These are phyloP conservation scores for Gentiana straminea DNA, from an alignment of 257 asterid genomes.

Conservation along the genomic window DNA sequence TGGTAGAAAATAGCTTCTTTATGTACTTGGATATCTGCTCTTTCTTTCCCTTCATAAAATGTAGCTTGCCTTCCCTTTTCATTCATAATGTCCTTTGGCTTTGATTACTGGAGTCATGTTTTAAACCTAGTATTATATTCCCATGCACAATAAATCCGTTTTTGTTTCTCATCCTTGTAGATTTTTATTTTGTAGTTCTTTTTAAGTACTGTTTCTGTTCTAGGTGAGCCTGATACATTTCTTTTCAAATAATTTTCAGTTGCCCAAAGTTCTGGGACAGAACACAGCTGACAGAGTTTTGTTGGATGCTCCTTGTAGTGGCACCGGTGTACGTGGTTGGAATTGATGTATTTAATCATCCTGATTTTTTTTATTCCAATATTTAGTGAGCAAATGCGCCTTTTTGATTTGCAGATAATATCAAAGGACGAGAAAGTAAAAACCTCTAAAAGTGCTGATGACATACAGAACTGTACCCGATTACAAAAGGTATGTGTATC, in stretches of 20 bases:
- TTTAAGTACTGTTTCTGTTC: neutral
- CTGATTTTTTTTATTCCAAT: neutral
- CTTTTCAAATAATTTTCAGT: slow-evolving; percentile 29
- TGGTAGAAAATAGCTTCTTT: no score
- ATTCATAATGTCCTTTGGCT: no score
- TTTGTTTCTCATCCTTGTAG: neutral
- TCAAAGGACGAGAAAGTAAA: slow-evolving; percentile 91
- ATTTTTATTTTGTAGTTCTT: neutral
- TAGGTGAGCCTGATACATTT: neutral
- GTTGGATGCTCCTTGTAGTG: slow-evolving; percentile 99
- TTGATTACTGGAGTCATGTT: no score
- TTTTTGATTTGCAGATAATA: slow-evolving; percentile 52
- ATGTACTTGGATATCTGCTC: no score
- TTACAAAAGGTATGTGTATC: slow-evolving; percentile 63
- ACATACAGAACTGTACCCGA: slow-evolving; percentile 64
- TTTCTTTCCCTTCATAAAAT: no score
- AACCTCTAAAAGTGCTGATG: slow-evolving; percentile 71
- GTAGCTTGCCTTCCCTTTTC: no score
- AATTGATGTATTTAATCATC: slow-evolving; percentile 10
- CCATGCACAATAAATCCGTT: neutral
- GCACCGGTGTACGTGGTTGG: slow-evolving; percentile 69
- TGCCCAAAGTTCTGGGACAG: slow-evolving; percentile 76
- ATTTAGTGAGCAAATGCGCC: slow-evolving; percentile 7
- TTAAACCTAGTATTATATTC: no score
- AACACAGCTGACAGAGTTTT: slow-evolving; percentile 76